Evolutionary conservation across 768 basidiomycete species (phyloP), one percentile per base, ranked within the genome.

Genomic region (Suillus paluster): DNA sequence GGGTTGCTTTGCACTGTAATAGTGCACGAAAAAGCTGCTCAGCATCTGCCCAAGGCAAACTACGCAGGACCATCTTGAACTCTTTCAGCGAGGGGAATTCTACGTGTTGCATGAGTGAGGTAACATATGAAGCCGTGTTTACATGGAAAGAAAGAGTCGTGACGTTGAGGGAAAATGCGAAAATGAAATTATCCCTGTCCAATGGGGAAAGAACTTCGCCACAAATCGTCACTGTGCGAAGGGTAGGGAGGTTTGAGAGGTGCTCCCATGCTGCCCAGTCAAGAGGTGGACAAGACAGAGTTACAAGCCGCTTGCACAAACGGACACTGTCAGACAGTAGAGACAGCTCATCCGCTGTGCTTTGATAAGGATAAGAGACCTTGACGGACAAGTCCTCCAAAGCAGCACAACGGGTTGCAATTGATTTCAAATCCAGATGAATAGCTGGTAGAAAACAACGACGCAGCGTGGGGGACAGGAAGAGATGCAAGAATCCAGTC

Each of bases 381-480:
- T 30, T 30, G 49, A 50, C 3, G 27, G 0, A n/a, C 6, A 50
- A 50, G 27, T 30, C 10, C 27, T 50, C 10, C 27, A 50, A 50
- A 12, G 17, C 3, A 50, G 19, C 2, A 9, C 27, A 19, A 19
- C 49, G 27, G 10, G 11, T 30, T 27, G 11, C 11, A 11, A 30
- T 5, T 11, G 27, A 12, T 11, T n/a, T 2, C 5, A 50, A 15
- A 19, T 23, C 17, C 9, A 10, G 5, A 9, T n/a, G 5, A 3
- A n/a, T 5, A 1, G 17, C 19, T 19, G 19, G 5, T n/a, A 30
- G 4, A 30, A 5, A 5, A 19, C 19, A n/a, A 3, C 88, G 27
- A 5, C 10, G 49, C 2, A 50, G 19, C 27, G 5, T 30, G 5
- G 30, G 49, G 17, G 49, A 5, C 49, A n/a, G 49, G 9, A 50